Base-by-base conservation (phyloP, 2,329 filamentous ascomycete species). In the Penicillium aurantiogriseum region DNA sequence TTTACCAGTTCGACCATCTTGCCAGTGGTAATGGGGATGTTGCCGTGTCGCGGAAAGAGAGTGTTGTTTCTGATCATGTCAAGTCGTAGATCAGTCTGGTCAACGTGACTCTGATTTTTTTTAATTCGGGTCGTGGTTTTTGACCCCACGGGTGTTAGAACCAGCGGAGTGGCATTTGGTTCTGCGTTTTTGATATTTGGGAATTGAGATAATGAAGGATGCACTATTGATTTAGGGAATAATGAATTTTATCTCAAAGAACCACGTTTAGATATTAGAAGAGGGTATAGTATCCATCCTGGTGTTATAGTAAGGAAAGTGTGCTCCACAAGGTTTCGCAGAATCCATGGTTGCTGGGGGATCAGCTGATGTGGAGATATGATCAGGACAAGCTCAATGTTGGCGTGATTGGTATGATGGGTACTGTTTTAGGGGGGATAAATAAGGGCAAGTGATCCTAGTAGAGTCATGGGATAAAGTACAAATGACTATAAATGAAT, bases 1-100 rank as follows among this genome's bases (percentile, higher is more conserved):
- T 86, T 27, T 85, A 85, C 69, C 75, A 79, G 29, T 79, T 83
- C 53, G 81, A 72, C 6, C 36, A 58, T 9, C 11, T 63, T 10
- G 45, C 56, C 3, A 25, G 33, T 17, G 31, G 38, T 5, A 23
- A 27, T 3, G 42, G 44, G n/a, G 31, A 23, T n/a, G 33, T 47
- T 21, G 25, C 33, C 1, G 35, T n/a, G 11, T 23, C 44, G 29
- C 52, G 17, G 15, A 54, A 19, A 27, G 35, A 31, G 17, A 46
- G 40, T 36, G 7, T 55, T 36, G 25, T 57, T 7, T 52, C 50
- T 36, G 53, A 56, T 15, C n/a, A 51, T 15, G 38, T 39, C 2
- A 57, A 61, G 38, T 42, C 51, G 5, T 55, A 58, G 27, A n/a
- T 25, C 25, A 17, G 19, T n/a, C 19, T 39, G 13, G 13, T 19